phyloP scores from a whole-genome alignment of 176 grass and related monocot genomes.

The Stipa capillata region DNA sequence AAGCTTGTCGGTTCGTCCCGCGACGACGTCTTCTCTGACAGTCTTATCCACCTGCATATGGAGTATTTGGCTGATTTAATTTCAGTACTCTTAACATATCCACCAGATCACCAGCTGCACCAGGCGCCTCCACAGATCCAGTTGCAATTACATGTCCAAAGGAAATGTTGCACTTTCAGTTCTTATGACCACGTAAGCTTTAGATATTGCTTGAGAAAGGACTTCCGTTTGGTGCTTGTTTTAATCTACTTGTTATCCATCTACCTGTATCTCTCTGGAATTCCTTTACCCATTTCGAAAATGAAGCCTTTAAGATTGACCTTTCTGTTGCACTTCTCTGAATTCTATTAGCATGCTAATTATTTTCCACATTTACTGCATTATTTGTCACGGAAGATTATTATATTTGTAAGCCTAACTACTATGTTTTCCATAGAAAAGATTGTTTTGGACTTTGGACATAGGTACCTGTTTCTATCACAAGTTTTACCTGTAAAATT shows the following conservation, averaged over 20 bases:
- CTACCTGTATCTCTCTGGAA: not conserved
- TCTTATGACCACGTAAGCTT: constrained; percentile 97
- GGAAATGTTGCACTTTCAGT: constrained; percentile 99
- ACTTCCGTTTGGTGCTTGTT: not conserved
- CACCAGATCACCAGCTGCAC: too few species aligned
- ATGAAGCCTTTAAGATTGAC: not conserved
- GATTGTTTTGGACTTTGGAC: constrained; percentile 4
- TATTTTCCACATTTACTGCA: not conserved
- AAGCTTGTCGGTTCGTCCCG: too few species aligned
- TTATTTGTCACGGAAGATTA: not conserved
- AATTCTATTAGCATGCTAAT: not conserved
- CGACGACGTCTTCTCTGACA: too few species aligned
- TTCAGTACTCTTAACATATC: too few species aligned
- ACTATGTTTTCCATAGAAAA: not conserved
- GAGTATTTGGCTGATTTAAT: too few species aligned
- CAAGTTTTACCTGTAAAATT: not conserved
- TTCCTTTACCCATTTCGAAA: not conserved
- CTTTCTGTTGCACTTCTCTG: constrained; percentile 1
- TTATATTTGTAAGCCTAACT: not conserved
- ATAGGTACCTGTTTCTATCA: not conserved
- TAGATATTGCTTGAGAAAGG: not conserved
- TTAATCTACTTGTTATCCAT: not conserved
- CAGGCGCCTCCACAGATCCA: too few species aligned
- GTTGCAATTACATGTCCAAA: constrained; percentile 98
- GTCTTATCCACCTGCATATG: too few species aligned